Evolutionary conservation across 2,329 filamentous ascomycete genomes (phyloP).

Genomic region (Apiospora saccharicola): DNA sequence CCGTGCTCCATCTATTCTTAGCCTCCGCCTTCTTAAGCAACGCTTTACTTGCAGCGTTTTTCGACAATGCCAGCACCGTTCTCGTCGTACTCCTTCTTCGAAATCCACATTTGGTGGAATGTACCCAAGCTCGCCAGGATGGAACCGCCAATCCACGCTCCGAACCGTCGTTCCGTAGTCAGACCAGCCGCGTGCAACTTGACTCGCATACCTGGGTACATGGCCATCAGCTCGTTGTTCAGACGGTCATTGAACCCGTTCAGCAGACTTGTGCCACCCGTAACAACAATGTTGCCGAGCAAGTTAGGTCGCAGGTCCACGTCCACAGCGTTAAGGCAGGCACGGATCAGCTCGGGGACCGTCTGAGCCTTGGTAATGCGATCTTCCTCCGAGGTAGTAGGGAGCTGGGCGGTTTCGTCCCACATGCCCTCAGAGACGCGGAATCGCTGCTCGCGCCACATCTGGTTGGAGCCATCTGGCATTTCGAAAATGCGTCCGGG

Average conservation of each 20-base stretch:
- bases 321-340: conserved; percentile 80
- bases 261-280: conserved; percentile 84
- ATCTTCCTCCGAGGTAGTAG: conserved; percentile 44
- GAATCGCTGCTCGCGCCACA: conserved; percentile 90
- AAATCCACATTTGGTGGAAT: conserved; percentile 99
- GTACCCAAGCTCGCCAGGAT: conserved; percentile 94
- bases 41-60: conserved; percentile 85
- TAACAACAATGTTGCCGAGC: conserved; percentile 90
- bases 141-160: conserved; percentile 94
- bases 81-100: conserved; percentile 96
- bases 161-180: conserved; percentile 88
- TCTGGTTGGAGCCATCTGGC: conserved; percentile 94
- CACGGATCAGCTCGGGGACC: conserved; percentile 82
- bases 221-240: conserved; percentile 79
- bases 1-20: neutral
- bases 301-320: conserved; percentile 86
- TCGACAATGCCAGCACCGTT: conserved; percentile 90
- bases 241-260: conserved; percentile 93
- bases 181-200: conserved; percentile 88
- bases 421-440: conserved; percentile 88
- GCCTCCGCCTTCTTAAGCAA: neutral
- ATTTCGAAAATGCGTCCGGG: conserved; percentile 94
- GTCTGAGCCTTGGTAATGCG: conserved; percentile 76
- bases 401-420: conserved; percentile 79
- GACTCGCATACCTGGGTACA: conserved; percentile 87